Percentiles rank a stretch among this genome's conserved stretches.
phyloP scores from a whole-genome alignment of 768 basidiomycete genomes.

The Tulasnella sp. region DNA sequence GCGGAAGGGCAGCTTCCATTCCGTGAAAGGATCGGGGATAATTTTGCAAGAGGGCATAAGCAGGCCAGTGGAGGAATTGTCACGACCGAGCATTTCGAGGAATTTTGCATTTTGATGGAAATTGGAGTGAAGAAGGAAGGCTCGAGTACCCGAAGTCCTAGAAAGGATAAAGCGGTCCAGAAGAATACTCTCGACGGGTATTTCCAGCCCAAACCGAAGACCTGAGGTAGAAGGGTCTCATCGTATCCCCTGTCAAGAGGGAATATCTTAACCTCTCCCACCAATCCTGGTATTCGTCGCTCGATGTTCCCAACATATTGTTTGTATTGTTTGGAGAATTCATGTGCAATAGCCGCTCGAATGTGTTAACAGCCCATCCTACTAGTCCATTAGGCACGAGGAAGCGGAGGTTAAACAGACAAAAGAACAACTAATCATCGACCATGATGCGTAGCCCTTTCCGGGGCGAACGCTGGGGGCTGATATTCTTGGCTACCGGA shows the following conservation, averaged over 20 bases:
- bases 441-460: background rate
- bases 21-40: constrained; percentile 41
- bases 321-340: background rate
- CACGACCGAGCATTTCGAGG: constrained; percentile 34
- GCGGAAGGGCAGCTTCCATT: constrained; percentile 30
- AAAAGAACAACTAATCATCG: no score
- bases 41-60: constrained; percentile 48
- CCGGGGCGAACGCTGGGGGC: background rate
- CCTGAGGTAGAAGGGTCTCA: background rate
- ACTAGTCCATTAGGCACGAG: background rate
- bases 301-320: background rate
- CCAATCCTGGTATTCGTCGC: background rate
- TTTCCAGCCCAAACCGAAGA: background rate
- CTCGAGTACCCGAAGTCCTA: background rate
- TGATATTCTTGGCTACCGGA: background rate
- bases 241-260: background rate
- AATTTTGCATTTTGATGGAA: constrained; percentile 30
- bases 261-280: background rate
- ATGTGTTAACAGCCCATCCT: background rate
- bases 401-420: no score
- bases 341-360: background rate
- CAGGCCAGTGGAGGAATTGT: constrained; percentile 52
- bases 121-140: constrained; percentile 29
- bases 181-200: constrained; percentile 19
- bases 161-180: background rate